Evolutionary conservation across 768 basidiomycete species (phyloP), one percentile per base, ranked within the genome.

Genomic region (Solioccasus polychromus): DNA sequence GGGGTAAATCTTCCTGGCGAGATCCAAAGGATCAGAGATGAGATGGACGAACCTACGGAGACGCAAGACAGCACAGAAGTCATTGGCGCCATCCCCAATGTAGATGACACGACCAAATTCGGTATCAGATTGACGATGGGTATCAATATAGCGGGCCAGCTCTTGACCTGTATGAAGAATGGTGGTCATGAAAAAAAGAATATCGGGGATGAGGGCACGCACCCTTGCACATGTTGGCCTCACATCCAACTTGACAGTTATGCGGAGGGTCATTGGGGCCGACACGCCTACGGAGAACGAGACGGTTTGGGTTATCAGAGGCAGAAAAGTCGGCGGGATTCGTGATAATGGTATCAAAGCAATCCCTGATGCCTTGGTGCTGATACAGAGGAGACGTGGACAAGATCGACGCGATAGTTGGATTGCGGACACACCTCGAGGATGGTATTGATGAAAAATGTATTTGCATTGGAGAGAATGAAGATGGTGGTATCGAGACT

Each of bases 151-250:
- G 1, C 81, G 82, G 9, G 84, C 79, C n/a, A 99, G 75, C 62
- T 99, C 96, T 51, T 90, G 85, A n/a, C 95, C 94, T 92, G 54
- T 5, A 29, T 12, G 30, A n/a, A n/a, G n/a, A n/a, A n/a, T 12
- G 15, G 32, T 8, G n/a, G 14, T 31, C 30, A 31, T 7, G 34
- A 5, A 14, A 5, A 15, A 3, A 20, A 17, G 19, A 12, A n/a
- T 6, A 18, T 8, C 2, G 5, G 11, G 17, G 6, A 0, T 17
- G 19, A 18, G 25, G 8, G 28, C 22, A 17, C 9, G 35, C 17
- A 83, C 91, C 92, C 74, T 99, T 99, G 75, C 96, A 99, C 94
- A 99, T 96, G 73, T 99, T 98, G 12, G 85, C 79, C 45, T 84
- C 83, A 71, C 96, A 99, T 6, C 95, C 95, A 41, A 95, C 76